A percentile compares a stretch with the other conserved stretches of the same genome.
phyloP scores from a whole-genome alignment of 1,284 basidiomycete species.

The Rhodofomes roseus region DNA sequence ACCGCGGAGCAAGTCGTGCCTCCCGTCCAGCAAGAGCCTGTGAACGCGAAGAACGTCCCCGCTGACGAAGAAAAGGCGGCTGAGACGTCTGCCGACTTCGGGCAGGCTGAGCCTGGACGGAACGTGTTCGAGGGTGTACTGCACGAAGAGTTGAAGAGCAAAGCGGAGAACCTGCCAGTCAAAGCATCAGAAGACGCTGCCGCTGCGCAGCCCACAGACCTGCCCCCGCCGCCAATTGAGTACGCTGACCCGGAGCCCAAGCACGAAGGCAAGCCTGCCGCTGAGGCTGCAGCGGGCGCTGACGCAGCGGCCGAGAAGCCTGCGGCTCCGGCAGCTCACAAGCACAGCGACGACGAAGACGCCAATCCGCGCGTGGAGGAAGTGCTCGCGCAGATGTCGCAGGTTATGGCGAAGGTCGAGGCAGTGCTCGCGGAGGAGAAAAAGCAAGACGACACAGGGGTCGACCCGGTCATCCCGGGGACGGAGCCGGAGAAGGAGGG shows the following conservation, averaged over 20 bases:
- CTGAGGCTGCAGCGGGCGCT: background rate
- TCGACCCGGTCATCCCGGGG: background rate
- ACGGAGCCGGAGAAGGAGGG: background rate
- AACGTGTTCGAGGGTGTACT: slow-evolving; percentile 56
- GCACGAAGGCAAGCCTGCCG: background rate
- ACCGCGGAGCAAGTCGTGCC: slow-evolving; percentile 43
- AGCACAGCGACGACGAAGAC: background rate
- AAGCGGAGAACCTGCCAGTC: slow-evolving; percentile 11
- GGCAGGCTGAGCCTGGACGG: slow-evolving; percentile 60
- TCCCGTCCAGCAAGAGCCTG: slow-evolving; percentile 35
- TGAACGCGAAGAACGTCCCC: slow-evolving; percentile 31
- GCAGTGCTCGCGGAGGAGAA: background rate
- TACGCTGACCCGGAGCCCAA: background rate
- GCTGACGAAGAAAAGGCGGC: slow-evolving; percentile 15
- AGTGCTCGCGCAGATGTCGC: background rate
- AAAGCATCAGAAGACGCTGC: slow-evolving; percentile 8
- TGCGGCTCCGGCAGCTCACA: background rate
- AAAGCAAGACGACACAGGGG: background rate
- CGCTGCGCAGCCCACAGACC: slow-evolving; percentile 7
- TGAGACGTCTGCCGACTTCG: slow-evolving; percentile 41
- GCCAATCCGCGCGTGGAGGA: background rate
- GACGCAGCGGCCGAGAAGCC: background rate
- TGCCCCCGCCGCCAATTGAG: slow-evolving; percentile 4
- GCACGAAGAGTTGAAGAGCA: slow-evolving; percentile 20
- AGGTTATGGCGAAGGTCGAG: background rate